These are phyloP conservation scores for Microdochium trichocladiopsis DNA, from an alignment of 2,329 filamentous ascomycete species.

Conservation along the genomic window DNA sequence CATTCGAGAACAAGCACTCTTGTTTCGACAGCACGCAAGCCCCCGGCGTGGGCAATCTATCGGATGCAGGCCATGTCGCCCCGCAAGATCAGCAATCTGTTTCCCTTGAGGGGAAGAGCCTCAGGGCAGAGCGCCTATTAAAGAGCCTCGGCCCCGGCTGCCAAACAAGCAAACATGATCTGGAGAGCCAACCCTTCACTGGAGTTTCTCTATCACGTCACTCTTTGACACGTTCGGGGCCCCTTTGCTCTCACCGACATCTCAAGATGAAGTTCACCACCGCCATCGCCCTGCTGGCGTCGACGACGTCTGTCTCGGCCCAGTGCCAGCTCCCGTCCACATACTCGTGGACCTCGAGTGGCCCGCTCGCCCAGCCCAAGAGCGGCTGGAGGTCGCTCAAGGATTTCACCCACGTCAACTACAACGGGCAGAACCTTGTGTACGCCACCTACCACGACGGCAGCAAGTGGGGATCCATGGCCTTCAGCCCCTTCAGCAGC, in stretches of 20 bases:
- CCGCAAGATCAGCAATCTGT: too few relatives aligned
- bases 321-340: conserved; percentile 44
- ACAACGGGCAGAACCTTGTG: conserved; percentile 53
- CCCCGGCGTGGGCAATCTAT: not conserved
- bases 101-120: too few relatives aligned
- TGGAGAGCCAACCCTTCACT: not conserved
- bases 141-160: not conserved
- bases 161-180: not conserved
- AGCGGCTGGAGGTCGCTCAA: conserved; percentile 51
- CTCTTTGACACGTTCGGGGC: too few relatives aligned
- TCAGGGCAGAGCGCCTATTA: too few relatives aligned
- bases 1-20: not conserved
- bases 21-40: not conserved
- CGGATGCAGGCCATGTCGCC: too few relatives aligned
- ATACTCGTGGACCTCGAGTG: conserved; percentile 48
- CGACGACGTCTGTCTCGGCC: not conserved
- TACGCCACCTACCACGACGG: conserved; percentile 46
- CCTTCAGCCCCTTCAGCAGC: conserved; percentile 46
- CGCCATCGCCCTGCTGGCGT: not conserved
- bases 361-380: conserved; percentile 41
- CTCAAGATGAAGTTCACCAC: not conserved
- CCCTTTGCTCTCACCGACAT: not conserved
- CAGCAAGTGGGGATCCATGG: conserved; percentile 48
- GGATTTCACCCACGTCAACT: conserved; percentile 50
- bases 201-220: not conserved